Base-by-base conservation (phyloP, 2,329 filamentous ascomycete genomes). In the Madurella fahalii region DNA sequence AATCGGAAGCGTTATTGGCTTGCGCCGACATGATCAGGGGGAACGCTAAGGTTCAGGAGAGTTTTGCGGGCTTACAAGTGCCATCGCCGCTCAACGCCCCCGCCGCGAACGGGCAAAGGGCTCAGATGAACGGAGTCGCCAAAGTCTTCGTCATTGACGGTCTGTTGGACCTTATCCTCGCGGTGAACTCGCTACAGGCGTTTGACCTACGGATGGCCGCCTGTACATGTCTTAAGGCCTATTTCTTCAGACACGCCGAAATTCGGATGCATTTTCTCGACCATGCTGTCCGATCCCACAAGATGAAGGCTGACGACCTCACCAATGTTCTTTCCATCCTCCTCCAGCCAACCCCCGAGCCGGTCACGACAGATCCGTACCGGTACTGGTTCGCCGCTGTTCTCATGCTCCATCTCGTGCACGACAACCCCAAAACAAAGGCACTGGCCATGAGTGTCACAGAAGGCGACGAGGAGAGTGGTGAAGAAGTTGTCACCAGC, bases 401-500 rank as follows among this genome's bases (percentile, higher is more conserved):
- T 25, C 82, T 97, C 51, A 80, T 94, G 59, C 87, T 96, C 62
- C 92, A 97, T 64, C 77, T 99, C 11, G 72, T 97, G 16, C 87
- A 86, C 58, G 89, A 95, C 56, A 87, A 94, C 62, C 74, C 82
- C 3, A 82, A 89, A 60, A 89, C 89, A 1, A 97, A 97, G 68
- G 78, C 79, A 5, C 78, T 88, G 47, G 85, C 92, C 16, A 90
- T 95, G 80, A 80, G 81, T 18, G 85, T 99, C 17, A 90, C 85
- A 0, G 93, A 97, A 71, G 94, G 94, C 11, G 90, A 97, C 69
- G 89, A 89, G 18, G 85, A 87, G 34, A 89, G 80, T 62, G 94
- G 93, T 4, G 94, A 99, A 73, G 94, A 99, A 70, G 90, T 96
- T 12, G 87, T 99, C 12, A 96, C 93, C 0, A 90, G 90, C 65